These are phyloP conservation scores for Pseudomassariella vexata DNA, from an alignment of 2,329 filamentous ascomycete genomes.

Conservation along the genomic window DNA sequence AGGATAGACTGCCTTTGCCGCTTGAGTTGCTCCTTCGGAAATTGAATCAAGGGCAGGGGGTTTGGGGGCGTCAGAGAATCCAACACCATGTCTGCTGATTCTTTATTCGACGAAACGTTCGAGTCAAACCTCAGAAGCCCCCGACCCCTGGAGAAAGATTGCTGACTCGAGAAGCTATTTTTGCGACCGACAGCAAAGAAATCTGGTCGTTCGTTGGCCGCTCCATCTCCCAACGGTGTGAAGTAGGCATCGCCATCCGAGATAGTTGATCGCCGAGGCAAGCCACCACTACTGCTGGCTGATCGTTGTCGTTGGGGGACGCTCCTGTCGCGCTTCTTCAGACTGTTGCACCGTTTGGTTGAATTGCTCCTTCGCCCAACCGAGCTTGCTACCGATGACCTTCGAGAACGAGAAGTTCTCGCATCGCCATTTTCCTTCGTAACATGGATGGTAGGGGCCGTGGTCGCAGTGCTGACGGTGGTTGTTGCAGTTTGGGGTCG, in stretches of 20 bases:
- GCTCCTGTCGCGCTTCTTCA: slow-evolving; percentile 48
- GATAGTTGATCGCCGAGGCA: slow-evolving; percentile 32
- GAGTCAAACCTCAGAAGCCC: slow-evolving; percentile 40
- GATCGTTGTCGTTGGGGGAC: slow-evolving; percentile 40
- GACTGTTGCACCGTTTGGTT: slow-evolving; percentile 38
- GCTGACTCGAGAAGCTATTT: slow-evolving; percentile 30
- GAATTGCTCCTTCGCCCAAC: slow-evolving; percentile 40
- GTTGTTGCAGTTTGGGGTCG: slow-evolving; percentile 41
- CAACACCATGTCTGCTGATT: slow-evolving; percentile 30
- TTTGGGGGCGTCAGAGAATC: slow-evolving; percentile 38
- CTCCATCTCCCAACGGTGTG: slow-evolving; percentile 37
- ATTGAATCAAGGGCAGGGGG: slow-evolving; percentile 46
- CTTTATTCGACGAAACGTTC: slow-evolving; percentile 34
- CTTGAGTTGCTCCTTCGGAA: slow-evolving; percentile 47
- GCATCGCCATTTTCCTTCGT: slow-evolving; percentile 55
- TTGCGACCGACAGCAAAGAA: slow-evolving; percentile 38
- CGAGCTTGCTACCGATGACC: slow-evolving; percentile 28
- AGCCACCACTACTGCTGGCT: slow-evolving; percentile 35
- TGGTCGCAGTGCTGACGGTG: slow-evolving; percentile 40
- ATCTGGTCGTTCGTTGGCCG: slow-evolving; percentile 30
- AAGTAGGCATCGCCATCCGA: slow-evolving; percentile 47
- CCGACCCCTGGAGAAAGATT: slow-evolving; percentile 37
- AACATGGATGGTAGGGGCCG: slow-evolving; percentile 68
- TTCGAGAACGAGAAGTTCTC: slow-evolving; percentile 28
- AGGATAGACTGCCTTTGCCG: slow-evolving; percentile 50